Evolutionary conservation across 352 stramenopile species (phyloP).

Genomic region (Pseudoperonospora humuli): DNA sequence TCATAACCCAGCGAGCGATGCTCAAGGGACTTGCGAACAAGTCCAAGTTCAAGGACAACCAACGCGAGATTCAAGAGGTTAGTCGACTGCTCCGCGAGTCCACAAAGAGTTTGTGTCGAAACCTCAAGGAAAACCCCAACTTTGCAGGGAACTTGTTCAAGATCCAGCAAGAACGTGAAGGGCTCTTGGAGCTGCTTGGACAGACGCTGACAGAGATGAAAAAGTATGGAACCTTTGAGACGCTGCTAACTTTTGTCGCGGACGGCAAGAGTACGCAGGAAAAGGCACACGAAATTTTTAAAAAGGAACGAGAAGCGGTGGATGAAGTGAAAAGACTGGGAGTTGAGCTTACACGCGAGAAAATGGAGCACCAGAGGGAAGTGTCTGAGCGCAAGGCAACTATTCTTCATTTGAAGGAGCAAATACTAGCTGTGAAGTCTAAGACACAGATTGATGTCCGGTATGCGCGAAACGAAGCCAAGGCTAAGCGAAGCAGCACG

Average conservation of each 20-base stretch:
- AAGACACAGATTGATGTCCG: no score
- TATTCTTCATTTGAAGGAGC: no score
- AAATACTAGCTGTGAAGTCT: no score
- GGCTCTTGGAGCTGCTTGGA: conserved; percentile 64
- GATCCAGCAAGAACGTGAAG: conserved; percentile 86
- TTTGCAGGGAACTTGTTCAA: conserved; percentile 89
- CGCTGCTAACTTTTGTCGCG: no score
- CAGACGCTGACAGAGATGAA: conserved; percentile 54
- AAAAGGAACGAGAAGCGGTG: conserved; percentile 79
- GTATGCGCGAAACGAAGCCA: no score
- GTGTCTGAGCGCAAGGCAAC: no score
- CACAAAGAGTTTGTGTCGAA: conserved; percentile 87
- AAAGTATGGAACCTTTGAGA: conserved; percentile 66
- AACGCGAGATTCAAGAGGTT: conserved; percentile 90
- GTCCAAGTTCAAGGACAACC: conserved; percentile 90
- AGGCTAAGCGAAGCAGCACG: no score
- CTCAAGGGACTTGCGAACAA: conserved; percentile 90
- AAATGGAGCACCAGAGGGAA: no score
- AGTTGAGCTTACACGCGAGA: conserved; percentile 67
- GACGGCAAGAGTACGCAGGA: conserved; percentile 71
- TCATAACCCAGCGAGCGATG: conserved; percentile 78
- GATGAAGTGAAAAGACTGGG: conserved; percentile 84
- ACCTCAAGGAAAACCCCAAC: conserved; percentile 91
- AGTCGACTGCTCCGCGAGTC: no score
- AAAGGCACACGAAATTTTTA: conserved; percentile 74